Conservation (phyloP, 306 rosid species). For the Glycine soja region DNA sequence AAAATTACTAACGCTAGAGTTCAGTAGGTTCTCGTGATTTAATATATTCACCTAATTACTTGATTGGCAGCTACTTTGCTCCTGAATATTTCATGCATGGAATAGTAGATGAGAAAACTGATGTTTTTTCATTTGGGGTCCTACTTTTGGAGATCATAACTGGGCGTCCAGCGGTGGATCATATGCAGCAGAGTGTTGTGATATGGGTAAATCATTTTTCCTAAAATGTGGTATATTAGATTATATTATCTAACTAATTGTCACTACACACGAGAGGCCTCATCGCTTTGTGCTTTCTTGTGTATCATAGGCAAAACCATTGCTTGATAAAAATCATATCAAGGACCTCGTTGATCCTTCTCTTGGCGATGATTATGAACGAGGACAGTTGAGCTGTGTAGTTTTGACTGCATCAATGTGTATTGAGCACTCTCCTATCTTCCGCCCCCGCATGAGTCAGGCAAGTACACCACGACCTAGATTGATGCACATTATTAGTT, state of each 20-base stretch:
- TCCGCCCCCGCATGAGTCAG: slow-evolving; percentile 89
- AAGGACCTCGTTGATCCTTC: slow-evolving; percentile 77
- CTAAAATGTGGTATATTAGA: not conserved
- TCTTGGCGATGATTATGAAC: slow-evolving; percentile 61
- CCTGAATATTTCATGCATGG: slow-evolving; percentile 98
- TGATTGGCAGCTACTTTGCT: slow-evolving; percentile 81
- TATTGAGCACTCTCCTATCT: slow-evolving; percentile 71
- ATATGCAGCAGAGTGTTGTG: slow-evolving; percentile 66
- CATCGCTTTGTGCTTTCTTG: not conserved
- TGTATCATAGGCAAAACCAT: slow-evolving; percentile 73
- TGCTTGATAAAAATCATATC: slow-evolving; percentile 56
- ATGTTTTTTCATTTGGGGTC: slow-evolving; percentile 87
- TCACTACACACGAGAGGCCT: slow-evolving; percentile 20
- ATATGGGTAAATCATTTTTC: slow-evolving; percentile 65
- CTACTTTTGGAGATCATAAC: slow-evolving; percentile 86
- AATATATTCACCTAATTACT: slow-evolving; percentile 18
- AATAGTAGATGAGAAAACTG: slow-evolving; percentile 92
- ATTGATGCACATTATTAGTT: not conserved
- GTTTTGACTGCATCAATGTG: slow-evolving; percentile 78
- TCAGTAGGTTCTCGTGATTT: not conserved
- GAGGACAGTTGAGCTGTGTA: slow-evolving; percentile 59
- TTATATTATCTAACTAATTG: not conserved
- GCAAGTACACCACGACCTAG: slow-evolving; percentile 55
- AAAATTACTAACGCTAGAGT: not conserved
- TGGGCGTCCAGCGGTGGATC: slow-evolving; percentile 82